Conservation (phyloP, 169 alveolate genomes). For the Eimeria falciformis region DNA sequence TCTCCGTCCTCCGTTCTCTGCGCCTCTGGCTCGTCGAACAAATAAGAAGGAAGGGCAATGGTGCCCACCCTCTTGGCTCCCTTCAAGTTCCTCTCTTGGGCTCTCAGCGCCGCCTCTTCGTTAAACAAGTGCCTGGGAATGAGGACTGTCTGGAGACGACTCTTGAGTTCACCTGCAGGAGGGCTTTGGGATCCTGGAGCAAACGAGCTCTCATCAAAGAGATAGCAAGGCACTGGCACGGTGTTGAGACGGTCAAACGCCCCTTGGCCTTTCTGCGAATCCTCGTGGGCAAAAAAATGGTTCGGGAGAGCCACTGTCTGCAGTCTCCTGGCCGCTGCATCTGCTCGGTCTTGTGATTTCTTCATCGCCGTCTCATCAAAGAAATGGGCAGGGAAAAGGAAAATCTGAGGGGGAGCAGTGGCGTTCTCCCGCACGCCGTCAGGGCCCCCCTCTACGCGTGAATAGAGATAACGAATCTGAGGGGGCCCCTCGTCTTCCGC, state of each 20-base stretch:
- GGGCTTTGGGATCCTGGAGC: background rate
- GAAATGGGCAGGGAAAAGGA: background rate
- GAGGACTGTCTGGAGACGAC: background rate
- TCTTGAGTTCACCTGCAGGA: background rate
- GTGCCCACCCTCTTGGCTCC: background rate
- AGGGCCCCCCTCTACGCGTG: no score
- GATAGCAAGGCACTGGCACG: background rate
- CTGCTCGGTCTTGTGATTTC: background rate
- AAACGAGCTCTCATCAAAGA: background rate
- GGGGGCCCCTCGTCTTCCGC: background rate
- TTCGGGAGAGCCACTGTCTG: background rate
- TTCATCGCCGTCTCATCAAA: slow-evolving; percentile 3
- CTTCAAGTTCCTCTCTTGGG: background rate
- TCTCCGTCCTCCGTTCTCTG: background rate
- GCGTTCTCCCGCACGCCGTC: no score
- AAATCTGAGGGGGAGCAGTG: no score
- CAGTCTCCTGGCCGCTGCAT: slow-evolving; percentile 1
- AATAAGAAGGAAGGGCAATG: slow-evolving; percentile 4
- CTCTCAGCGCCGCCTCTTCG: background rate
- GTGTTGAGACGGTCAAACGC: background rate
- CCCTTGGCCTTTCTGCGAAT: background rate
- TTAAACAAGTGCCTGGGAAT: background rate
- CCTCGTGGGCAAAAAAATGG: background rate
- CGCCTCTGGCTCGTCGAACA: background rate
- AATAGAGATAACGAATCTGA: background rate